Conservation (phyloP, 108 stramenopile species). For the Cyclotella kingstonii region DNA sequence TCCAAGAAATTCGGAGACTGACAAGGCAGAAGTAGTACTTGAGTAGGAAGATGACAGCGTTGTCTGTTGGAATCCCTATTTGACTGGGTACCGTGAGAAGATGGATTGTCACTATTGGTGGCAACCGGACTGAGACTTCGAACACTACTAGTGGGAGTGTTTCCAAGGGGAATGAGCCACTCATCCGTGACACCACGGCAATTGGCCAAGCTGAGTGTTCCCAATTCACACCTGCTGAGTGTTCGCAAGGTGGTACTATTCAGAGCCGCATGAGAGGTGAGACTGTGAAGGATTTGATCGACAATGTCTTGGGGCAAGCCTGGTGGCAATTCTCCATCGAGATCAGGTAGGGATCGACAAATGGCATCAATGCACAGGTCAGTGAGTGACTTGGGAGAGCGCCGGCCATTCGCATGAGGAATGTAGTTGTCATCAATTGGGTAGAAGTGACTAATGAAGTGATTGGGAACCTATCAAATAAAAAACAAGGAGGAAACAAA, state of each 20-base stretch:
- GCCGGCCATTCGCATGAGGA: conserved; percentile 29
- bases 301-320: conserved; percentile 82
- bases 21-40: background rate
- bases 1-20: conserved; percentile 8
- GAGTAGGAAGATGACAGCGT: conserved; percentile 9
- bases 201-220: conserved; percentile 50
- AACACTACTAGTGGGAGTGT: conserved; percentile 9
- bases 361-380: conserved; percentile 67
- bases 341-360: conserved; percentile 64
- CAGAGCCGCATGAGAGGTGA: conserved; percentile 68
- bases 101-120: conserved; percentile 3
- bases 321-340: conserved; percentile 64
- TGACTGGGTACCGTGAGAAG: too few species aligned
- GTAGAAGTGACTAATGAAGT: conserved; percentile 60
- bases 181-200: conserved; percentile 82
- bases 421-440: conserved; percentile 67
- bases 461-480: conserved; percentile 53
- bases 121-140: conserved; percentile 16
- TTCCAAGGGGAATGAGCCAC: conserved; percentile 48
- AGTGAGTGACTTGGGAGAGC: conserved; percentile 72
- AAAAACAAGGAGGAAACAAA: background rate
- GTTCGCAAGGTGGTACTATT: conserved; percentile 69
- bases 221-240: conserved; percentile 67
- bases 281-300: conserved; percentile 58
- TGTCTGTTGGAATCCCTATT: too few species aligned